Evolutionary conservation across 805 yeast genomes (phyloP).

Genomic region (Lipomyces mesembrius): DNA sequence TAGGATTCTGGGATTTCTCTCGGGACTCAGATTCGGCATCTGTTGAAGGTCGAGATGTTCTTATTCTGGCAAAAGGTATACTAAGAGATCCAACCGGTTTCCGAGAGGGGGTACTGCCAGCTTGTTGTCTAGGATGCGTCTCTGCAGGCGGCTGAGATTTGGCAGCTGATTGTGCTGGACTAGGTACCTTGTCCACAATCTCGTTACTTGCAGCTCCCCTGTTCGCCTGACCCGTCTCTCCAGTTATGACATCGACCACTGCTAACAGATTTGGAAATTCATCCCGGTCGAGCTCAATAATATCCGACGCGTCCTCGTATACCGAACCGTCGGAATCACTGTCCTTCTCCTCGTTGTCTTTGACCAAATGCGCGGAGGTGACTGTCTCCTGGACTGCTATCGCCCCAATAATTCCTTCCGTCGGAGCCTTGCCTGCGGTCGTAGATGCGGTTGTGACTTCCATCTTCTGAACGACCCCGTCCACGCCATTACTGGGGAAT

Average conservation of each 20-base stretch:
- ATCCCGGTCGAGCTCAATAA: background rate
- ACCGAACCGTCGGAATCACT: constrained; percentile 3
- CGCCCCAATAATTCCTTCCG: background rate
- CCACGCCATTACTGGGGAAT: background rate
- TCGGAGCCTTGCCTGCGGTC: background rate
- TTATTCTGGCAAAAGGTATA: background rate
- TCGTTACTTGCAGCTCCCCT: constrained; percentile 57
- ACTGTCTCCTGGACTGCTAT: background rate
- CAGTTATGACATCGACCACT: constrained; percentile 4
- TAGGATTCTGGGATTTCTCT: constrained; percentile 18
- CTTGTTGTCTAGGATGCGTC: constrained; percentile 57
- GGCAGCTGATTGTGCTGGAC: background rate
- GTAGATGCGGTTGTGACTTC: background rate
- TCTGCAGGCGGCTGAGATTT: constrained; percentile 64
- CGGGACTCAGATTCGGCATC: constrained; percentile 21
- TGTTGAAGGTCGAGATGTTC: background rate
- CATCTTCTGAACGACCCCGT: background rate
- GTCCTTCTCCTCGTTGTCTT: constrained; percentile 3
- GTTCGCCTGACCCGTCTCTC: background rate
- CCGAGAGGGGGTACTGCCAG: background rate
- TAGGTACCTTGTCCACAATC: constrained; percentile 62
- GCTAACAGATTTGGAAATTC: constrained; percentile 16
- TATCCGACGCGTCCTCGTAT: constrained; percentile 16
- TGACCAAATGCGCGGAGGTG: background rate
- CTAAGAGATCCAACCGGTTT: constrained; percentile 2